Base-by-base conservation (phyloP, 2,329 filamentous ascomycete species). In the Colletotrichum cordylinicola region DNA sequence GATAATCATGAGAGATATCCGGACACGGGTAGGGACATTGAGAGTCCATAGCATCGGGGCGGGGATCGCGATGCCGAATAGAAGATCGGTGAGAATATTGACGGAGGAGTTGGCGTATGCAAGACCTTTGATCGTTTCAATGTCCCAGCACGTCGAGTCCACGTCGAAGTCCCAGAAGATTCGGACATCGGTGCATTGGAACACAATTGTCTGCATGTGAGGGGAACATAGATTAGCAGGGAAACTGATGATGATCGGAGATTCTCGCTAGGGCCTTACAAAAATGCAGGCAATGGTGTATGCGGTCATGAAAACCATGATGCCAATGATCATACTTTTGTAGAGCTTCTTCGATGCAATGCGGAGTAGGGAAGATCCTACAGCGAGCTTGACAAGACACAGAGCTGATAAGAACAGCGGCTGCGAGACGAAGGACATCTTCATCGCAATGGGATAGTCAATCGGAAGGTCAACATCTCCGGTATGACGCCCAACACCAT, bases 141-240 rank as follows among this genome's bases (percentile, higher is more conserved):
- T 74, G 1, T 81, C 72, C 84, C 87, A 90, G 77, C 89, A 90
- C 2, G 81, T 84, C 0, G 83, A 80, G 12, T 83, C 79, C 3
- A 86, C 81, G 0, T 78, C 79, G 0, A 52, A 60, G 76, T 90
- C 87, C 88, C 88, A 90, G 33, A 85, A 82, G 1, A 86, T 76
- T 8, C 84, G 82, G 2, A 90, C 80, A 56, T 90, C 83, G 8
- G 83, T 84, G 65, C 89, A 90, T 74, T 90, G 88, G 2, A 89
- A 79, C 3, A 90, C 72, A 2, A 90, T 76, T 0, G 88, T 89
- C 80, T 84, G 15, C 2, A n/a, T 8, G 33, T 64, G 35, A 33
- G n/a, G 16, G 61, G n/a, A 69, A 13, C 0, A 6, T 27, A n/a
- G 7, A 16, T 24, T 16, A 16, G 12, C 16, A 16, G 31, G 21